Conservation (phyloP, 495 filamentous ascomycete species). For the Sabuloglossum arenarium region DNA sequence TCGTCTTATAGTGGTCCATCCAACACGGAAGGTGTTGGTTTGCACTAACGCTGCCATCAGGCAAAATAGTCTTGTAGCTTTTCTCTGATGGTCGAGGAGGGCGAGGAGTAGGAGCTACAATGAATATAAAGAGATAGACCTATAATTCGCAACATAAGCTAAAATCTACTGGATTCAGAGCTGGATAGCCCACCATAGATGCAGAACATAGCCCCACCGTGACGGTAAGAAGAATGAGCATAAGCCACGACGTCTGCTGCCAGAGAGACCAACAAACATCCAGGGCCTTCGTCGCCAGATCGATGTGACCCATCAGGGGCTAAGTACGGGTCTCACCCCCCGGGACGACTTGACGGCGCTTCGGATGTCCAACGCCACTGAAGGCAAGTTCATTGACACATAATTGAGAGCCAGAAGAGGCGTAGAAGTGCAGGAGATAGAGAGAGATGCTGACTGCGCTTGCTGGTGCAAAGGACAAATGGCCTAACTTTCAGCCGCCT, state of each 20-base stretch:
- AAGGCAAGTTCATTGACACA: background rate
- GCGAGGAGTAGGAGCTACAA: slow-evolving; percentile 68
- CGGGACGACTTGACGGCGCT: background rate
- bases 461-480: no score
- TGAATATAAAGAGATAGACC: slow-evolving; percentile 48
- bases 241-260: slow-evolving; percentile 2
- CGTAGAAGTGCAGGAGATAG: background rate
- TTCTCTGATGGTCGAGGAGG: slow-evolving; percentile 57
- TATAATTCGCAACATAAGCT: slow-evolving; percentile 12
- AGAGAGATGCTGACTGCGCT: background rate
- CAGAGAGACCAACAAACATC: background rate
- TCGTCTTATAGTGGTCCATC: slow-evolving; percentile 45
- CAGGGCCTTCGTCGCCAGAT: background rate
- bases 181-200: background rate
- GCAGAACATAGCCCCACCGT: background rate
- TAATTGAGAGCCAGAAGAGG: background rate
- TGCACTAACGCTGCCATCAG: slow-evolving; percentile 40
- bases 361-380: background rate
- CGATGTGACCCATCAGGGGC: background rate
- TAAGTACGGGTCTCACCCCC: background rate
- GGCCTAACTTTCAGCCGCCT: no score
- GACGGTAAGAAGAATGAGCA: background rate
- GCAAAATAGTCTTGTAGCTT: slow-evolving; percentile 53
- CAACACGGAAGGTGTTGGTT: slow-evolving; percentile 54
- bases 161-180: background rate